Conservation (phyloP, 805 yeast genomes). For the Metschnikowia shivogae region DNA sequence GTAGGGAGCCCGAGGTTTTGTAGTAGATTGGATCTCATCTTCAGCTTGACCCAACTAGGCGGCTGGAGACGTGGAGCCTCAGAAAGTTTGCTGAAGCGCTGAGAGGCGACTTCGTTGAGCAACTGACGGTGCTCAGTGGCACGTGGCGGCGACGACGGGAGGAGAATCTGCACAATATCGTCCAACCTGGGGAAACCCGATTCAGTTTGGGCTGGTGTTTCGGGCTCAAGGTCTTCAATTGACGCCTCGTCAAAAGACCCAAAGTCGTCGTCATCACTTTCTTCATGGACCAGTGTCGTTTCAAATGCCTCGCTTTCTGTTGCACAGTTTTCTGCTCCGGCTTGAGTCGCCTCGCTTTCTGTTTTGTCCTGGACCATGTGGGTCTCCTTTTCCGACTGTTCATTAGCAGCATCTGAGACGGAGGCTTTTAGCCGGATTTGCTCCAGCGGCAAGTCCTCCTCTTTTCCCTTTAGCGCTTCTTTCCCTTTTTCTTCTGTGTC, state of each 20-base stretch:
- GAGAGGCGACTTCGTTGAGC: slow-evolving; percentile 32
- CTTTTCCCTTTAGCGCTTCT: no score
- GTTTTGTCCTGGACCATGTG: no score
- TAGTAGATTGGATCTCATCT: slow-evolving; percentile 59
- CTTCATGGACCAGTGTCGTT: background rate
- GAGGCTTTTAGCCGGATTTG: no score
- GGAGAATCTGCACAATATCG: slow-evolving; percentile 8
- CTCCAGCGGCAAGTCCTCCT: no score
- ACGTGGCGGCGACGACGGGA: slow-evolving; percentile 5
- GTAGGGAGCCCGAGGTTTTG: slow-evolving; percentile 70
- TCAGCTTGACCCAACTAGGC: slow-evolving; percentile 66
- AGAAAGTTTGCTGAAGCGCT: slow-evolving; percentile 46
- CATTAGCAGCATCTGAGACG: no score
- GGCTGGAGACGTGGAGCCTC: slow-evolving; percentile 48
- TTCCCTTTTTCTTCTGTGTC: no score
- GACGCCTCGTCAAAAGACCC: slow-evolving; percentile 38
- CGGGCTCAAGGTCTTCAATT: slow-evolving; percentile 21
- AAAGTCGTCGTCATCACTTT: slow-evolving; percentile 31
- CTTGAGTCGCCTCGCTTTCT: no score
- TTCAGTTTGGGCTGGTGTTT: background rate
- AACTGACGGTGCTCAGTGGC: slow-evolving; percentile 5
- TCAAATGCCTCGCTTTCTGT: no score
- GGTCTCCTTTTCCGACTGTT: no score
- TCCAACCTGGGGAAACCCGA: slow-evolving; percentile 3
- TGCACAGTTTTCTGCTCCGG: no score